A percentile compares a stretch with the other conserved stretches of the same genome.
Evolutionary conservation across 192 early-diverging fungal species (phyloP).

Genomic region (Umbelopsis ramanniana): DNA sequence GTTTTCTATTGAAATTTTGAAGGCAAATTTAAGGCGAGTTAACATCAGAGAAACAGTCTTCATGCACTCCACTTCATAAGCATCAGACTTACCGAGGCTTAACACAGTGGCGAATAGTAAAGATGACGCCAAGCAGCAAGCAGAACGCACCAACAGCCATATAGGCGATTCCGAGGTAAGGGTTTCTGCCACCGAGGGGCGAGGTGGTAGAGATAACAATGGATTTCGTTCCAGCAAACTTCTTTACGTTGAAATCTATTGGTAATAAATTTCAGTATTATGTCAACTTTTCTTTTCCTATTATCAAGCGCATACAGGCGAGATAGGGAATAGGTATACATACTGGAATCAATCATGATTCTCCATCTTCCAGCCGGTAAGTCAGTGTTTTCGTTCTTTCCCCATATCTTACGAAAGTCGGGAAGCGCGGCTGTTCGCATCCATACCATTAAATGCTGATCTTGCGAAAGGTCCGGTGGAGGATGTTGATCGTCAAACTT

Average conservation of each 20-base stretch:
- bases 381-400: conserved; percentile 62
- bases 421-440: conserved; percentile 94
- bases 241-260: conserved; percentile 80
- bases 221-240: conserved; percentile 93
- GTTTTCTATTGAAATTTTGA: conserved; percentile 58
- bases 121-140: conserved; percentile 85
- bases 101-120: conserved; percentile 86
- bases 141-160: conserved; percentile 89
- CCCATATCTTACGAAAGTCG: conserved; percentile 93
- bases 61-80: not conserved
- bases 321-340: not conserved
- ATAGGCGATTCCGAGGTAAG: conserved; percentile 96
- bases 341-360: conserved; percentile 75
- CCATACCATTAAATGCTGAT: conserved; percentile 94
- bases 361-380: conserved; percentile 72
- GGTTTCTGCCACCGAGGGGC: conserved; percentile 93
- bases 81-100: conserved; percentile 73
- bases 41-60: not conserved
- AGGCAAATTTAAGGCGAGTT: not conserved
- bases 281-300: not conserved
- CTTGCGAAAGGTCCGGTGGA: conserved; percentile 66
- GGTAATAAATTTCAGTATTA: not conserved
- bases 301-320: not conserved
- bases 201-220: conserved; percentile 94
- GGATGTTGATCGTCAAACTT: conserved; percentile 44